These are phyloP conservation scores for Acanthamoeba lenticulata DNA, from an alignment of 208 protist species.

Conservation along the genomic window DNA sequence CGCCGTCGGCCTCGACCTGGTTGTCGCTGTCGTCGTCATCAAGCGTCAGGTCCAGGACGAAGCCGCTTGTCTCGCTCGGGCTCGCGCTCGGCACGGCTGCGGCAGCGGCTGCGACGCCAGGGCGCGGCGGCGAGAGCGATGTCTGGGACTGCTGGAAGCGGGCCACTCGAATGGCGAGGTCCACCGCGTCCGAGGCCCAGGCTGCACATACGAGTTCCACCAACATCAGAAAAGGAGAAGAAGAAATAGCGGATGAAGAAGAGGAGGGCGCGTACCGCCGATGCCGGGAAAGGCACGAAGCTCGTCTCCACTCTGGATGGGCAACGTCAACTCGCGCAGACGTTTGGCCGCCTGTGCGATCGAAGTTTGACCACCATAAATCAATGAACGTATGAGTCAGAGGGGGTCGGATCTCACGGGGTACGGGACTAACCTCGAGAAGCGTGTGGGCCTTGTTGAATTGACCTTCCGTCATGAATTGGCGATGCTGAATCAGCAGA, in stretches of 20 bases:
- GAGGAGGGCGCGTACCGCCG: not conserved
- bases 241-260: not conserved
- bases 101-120: not conserved
- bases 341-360: not conserved
- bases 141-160: not conserved
- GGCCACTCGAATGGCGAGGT: not conserved
- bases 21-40: no score
- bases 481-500: not conserved
- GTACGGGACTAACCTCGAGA: not conserved
- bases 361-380: no score
- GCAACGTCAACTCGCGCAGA: not conserved
- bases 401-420: not conserved
- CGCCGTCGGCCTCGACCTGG: no score
- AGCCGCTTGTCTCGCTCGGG: no score
- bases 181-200: not conserved
- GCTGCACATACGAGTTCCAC: not conserved
- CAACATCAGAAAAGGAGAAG: not conserved
- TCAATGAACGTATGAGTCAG: no score
- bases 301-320: not conserved
- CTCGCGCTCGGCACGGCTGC: not conserved
- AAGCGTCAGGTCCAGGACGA: no score
- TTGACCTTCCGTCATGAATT: not conserved
- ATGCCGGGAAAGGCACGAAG: not conserved
- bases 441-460: not conserved
- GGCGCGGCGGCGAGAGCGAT: not conserved